A percentile compares a stretch with the other conserved stretches of the same genome.
phyloP scores from a whole-genome alignment of 805 yeast genomes.

The Limtongia smithiae region DNA sequence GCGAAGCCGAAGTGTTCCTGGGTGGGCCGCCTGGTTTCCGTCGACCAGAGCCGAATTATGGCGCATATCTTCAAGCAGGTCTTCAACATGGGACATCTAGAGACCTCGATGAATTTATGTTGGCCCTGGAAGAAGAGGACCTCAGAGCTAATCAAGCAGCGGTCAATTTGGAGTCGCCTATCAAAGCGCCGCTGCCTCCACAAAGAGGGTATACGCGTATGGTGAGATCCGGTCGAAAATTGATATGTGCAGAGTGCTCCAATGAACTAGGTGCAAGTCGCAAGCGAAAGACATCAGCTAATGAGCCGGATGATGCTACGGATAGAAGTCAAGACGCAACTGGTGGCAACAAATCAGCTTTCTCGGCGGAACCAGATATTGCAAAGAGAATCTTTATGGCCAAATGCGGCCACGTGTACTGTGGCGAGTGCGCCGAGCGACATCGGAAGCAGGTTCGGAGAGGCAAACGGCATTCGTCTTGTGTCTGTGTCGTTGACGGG shows the following conservation, averaged over 20 bases:
- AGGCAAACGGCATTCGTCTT: constrained; percentile 1
- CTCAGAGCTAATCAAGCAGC: too few relatives aligned
- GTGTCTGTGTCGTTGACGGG: constrained; percentile 17
- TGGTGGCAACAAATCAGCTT: too few relatives aligned
- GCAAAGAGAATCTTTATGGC: constrained; percentile 19
- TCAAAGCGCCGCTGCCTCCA: constrained; percentile 6
- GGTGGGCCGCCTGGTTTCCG: background rate
- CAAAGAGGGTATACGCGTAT: constrained; percentile 13
- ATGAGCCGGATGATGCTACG: background rate
- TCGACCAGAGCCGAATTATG: constrained; percentile 1
- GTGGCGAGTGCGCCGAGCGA: constrained; percentile 24
- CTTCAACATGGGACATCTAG: background rate
- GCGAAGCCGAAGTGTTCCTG: too few relatives aligned
- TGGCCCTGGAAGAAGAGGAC: background rate
- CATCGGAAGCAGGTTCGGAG: constrained; percentile 6
- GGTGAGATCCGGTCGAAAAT: constrained; percentile 7
- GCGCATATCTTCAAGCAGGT: background rate
- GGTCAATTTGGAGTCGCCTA: background rate
- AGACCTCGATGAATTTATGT: background rate
- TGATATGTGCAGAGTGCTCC: constrained; percentile 19
- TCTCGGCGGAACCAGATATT: background rate
- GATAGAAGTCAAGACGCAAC: too few relatives aligned
- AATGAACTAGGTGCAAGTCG: constrained; percentile 12
- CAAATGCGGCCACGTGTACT: constrained; percentile 28
- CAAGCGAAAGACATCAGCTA: background rate